Percentiles rank a stretch among this genome's conserved stretches.
Evolutionary conservation across 345 rosid species (phyloP).

Genomic region (Noccaea bulbosa): DNA sequence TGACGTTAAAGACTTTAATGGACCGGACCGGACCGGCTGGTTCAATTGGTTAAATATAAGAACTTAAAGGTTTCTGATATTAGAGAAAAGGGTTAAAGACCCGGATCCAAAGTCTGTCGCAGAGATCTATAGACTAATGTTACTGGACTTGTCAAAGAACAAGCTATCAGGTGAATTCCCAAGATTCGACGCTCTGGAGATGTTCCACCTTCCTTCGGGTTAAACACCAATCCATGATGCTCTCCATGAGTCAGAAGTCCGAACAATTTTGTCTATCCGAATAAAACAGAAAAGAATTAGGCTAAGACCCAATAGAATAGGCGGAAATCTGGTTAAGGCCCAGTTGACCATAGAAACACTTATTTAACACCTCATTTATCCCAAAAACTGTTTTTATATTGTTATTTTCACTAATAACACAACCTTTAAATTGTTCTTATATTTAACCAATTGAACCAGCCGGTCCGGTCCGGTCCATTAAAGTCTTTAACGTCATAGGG

Average conservation of each 20-base stretch:
- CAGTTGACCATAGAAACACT: too few relatives aligned
- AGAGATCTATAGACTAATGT: neutral
- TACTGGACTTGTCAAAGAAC: constrained; percentile 45
- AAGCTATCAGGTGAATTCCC: constrained; percentile 47
- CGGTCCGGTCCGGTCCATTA: constrained; percentile 13
- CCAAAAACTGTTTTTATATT: too few relatives aligned
- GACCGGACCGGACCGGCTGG: constrained; percentile 18
- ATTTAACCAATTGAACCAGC: neutral
- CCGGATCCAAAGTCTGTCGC: constrained; percentile 40
- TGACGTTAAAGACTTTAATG: constrained; percentile 7
- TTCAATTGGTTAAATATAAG: neutral
- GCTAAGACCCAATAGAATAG: too few relatives aligned
- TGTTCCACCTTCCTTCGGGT: constrained; percentile 36
- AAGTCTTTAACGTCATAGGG: constrained; percentile 19
- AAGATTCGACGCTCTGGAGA: constrained; percentile 32
- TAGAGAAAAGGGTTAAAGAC: too few relatives aligned
- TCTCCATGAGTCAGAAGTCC: constrained; percentile 32
- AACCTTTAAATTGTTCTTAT: too few relatives aligned
- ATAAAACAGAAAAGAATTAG: too few relatives aligned
- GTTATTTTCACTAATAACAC: too few relatives aligned
- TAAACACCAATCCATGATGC: neutral
- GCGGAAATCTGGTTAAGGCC: too few relatives aligned
- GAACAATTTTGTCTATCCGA: too few relatives aligned
- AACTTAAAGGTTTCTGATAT: too few relatives aligned
- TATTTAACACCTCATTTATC: too few relatives aligned